Conservation (phyloP, 2,329 filamentous ascomycete genomes). For the Daldinia sp. region DNA sequence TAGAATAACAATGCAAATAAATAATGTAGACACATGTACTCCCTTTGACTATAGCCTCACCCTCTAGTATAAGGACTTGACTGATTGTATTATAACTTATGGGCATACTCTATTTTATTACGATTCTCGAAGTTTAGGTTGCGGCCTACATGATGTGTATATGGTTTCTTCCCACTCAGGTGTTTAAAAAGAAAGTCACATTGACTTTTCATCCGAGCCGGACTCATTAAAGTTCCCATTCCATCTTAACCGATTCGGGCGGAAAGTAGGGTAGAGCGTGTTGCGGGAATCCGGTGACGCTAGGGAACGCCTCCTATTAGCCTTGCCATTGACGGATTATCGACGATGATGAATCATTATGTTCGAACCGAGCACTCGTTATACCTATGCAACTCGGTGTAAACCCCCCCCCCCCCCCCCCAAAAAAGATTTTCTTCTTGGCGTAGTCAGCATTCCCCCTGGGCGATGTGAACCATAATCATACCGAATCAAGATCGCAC, state of each 20-base stretch:
- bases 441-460: slow-evolving; percentile 7
- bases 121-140: not conserved
- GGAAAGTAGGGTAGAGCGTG: not conserved
- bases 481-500: not conserved
- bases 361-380: not conserved
- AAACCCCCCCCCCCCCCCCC: too few relatives aligned
- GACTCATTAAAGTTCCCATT: not conserved
- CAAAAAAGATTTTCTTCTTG: not conserved
- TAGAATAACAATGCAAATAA: not conserved
- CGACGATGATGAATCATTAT: slow-evolving; percentile 33
- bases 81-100: not conserved
- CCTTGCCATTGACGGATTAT: not conserved
- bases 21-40: not conserved
- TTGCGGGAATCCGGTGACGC: not conserved
- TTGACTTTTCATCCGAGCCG: not conserved
- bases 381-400: not conserved
- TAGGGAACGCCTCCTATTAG: not conserved
- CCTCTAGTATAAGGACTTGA: not conserved
- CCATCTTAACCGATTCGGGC: not conserved
- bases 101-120: not conserved
- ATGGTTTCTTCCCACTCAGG: not conserved
- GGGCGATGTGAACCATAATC: not conserved
- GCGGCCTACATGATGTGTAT: not conserved
- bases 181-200: not conserved
- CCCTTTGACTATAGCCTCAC: too few relatives aligned